These are phyloP conservation scores for Colletotrichum phormii DNA, from an alignment of 2,329 filamentous ascomycete genomes.

Conservation along the genomic window DNA sequence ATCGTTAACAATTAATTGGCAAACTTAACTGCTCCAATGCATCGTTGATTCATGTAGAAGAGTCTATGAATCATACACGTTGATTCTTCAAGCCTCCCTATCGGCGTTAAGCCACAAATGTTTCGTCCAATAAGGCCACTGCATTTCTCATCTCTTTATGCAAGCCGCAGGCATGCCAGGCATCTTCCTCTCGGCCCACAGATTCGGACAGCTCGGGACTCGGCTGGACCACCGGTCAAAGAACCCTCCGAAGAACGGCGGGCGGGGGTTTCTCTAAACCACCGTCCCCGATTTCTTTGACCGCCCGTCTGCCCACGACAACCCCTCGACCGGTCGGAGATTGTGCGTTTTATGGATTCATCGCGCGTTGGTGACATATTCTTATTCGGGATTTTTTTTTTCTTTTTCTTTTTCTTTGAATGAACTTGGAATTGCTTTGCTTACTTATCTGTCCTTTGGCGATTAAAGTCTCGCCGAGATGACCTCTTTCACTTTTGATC, in stretches of 20 bases:
- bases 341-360: too few relatives aligned
- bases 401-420: too few relatives aligned
- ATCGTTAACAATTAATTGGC: too few relatives aligned
- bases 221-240: slow-evolving; percentile 17
- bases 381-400: background rate
- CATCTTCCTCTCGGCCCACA: slow-evolving; percentile 13
- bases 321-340: background rate
- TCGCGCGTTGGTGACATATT: background rate
- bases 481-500: slow-evolving; percentile 43
- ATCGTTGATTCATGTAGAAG: background rate
- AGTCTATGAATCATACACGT: background rate
- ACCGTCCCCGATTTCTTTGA: background rate
- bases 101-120: slow-evolving; percentile 14
- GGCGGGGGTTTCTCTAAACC: slow-evolving; percentile 4
- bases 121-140: background rate
- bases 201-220: slow-evolving; percentile 3
- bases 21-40: background rate
- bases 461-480: background rate
- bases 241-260: slow-evolving; percentile 21
- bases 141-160: slow-evolving; percentile 9
- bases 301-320: background rate
- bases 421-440: background rate
- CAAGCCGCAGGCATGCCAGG: background rate
- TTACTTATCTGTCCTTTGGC: background rate
- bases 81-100: slow-evolving; percentile 3